phyloP scores from a whole-genome alignment of 2,329 filamentous ascomycete species.

The Neocucurbitaria cava region DNA sequence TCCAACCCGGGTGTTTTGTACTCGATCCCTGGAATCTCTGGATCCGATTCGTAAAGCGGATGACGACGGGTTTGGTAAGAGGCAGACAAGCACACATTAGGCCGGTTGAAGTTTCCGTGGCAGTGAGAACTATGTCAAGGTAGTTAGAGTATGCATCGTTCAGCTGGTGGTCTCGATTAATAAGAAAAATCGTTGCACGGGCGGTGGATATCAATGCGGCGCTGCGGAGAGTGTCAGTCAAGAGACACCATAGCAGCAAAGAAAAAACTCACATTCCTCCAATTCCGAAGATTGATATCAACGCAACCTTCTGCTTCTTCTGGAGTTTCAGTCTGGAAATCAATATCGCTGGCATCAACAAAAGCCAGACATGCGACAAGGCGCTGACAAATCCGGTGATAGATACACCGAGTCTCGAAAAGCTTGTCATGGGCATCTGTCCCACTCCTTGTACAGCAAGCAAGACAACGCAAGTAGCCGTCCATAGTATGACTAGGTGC shows the following conservation, averaged over 20 bases:
- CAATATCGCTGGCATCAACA: conserved; percentile 4
- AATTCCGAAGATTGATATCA: conserved; percentile 11
- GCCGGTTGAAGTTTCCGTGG: conserved; percentile 10
- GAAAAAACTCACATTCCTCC: conserved; percentile 8
- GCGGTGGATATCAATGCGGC: conserved; percentile 11
- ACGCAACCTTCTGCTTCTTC: conserved; percentile 12
- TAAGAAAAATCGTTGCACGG: conserved; percentile 12
- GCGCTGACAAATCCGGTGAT: conserved; percentile 13
- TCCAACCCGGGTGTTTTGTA: conserved; percentile 11
- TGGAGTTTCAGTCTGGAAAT: conserved; percentile 6
- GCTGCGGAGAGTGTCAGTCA: neutral
- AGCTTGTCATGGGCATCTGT: conserved; percentile 2
- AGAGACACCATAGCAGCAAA: neutral
- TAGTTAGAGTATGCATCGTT: conserved; percentile 16
- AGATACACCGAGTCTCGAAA: conserved; percentile 8
- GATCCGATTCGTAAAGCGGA: conserved; percentile 2
- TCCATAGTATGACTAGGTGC: conserved; percentile 7
- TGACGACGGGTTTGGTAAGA: conserved; percentile 8
- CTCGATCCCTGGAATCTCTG: conserved; percentile 1
- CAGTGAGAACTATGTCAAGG: conserved; percentile 10
- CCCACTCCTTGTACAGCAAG: conserved; percentile 6
- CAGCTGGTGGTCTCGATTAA: conserved; percentile 5
- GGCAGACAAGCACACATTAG: conserved; percentile 11
- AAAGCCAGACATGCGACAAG: conserved; percentile 10
- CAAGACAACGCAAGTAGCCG: conserved; percentile 5